Percentiles rank a stretch among this genome's conserved stretches.
Evolutionary conservation across 2,329 filamentous ascomycete species (phyloP).

Genomic region (Colletotrichum echinochloae): DNA sequence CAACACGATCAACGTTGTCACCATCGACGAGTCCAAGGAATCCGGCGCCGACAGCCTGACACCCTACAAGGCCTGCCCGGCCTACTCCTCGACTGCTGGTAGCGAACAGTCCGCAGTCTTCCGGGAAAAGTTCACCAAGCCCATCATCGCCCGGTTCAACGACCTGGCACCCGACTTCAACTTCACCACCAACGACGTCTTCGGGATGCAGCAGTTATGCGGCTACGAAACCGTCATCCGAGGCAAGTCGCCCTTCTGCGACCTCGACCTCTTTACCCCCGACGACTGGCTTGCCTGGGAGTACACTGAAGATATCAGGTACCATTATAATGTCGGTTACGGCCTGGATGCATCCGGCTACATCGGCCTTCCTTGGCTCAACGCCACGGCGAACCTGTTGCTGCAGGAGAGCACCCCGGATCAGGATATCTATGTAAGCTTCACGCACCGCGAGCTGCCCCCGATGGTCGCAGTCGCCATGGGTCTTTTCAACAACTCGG

Average conservation of each 20-base stretch:
- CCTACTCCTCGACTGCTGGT: slow-evolving; percentile 69
- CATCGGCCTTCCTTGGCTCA: slow-evolving; percentile 75
- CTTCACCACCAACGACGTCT: slow-evolving; percentile 72
- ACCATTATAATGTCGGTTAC: slow-evolving; percentile 75
- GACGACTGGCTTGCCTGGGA: slow-evolving; percentile 76
- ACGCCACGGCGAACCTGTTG: slow-evolving; percentile 67
- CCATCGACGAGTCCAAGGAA: slow-evolving; percentile 67
- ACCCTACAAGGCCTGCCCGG: slow-evolving; percentile 73
- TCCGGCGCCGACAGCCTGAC: slow-evolving; percentile 71
- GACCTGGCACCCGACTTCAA: slow-evolving; percentile 67
- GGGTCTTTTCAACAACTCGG: slow-evolving; percentile 77
- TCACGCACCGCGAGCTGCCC: slow-evolving; percentile 77
- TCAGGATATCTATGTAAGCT: slow-evolving; percentile 74
- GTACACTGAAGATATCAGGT: slow-evolving; percentile 73
- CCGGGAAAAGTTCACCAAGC: slow-evolving; percentile 67
- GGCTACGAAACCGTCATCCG: slow-evolving; percentile 75
- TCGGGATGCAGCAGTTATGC: slow-evolving; percentile 75
- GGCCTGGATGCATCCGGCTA: slow-evolving; percentile 67
- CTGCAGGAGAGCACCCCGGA: slow-evolving; percentile 51
- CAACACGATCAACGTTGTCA: slow-evolving; percentile 65
- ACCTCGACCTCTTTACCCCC: slow-evolving; percentile 67
- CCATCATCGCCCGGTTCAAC: slow-evolving; percentile 69
- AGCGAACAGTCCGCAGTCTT: slow-evolving; percentile 65
- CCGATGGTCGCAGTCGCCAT: slow-evolving; percentile 75
- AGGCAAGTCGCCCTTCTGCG: slow-evolving; percentile 71